Base-by-base conservation (phyloP, 257 asterid genomes). In the Handroanthus guayacan region DNA sequence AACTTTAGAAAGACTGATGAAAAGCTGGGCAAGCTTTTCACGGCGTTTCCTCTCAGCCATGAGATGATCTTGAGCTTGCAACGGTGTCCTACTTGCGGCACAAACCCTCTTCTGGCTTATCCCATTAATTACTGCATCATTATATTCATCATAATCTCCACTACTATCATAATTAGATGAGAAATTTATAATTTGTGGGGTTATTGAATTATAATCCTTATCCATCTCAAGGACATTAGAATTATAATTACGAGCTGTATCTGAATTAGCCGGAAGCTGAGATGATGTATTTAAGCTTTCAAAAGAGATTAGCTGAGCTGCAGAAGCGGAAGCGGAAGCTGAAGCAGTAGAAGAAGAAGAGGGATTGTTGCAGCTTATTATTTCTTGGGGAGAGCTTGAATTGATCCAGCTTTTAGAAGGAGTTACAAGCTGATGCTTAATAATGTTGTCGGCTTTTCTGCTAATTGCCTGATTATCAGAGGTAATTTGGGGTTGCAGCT, bases 11-110 rank as follows among this genome's bases (percentile, higher is more conserved):
- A 88, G 87, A 66, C 74, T 54, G 44, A 90, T 76, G 87, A 90
- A 90, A 51, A 88, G 91, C 17, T 86, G 86, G 18, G 80, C 78
- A 34, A 90, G n/a, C 62, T 78, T 87, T 76, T 85, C 82, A 0
- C 93, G 84, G 7, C 92, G 91, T 62, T 80, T 90, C 81, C 96
- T 88, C 82, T 90, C 93, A 2, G 92, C 84, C 47, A 81, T 6
- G 20, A 86, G 82, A 69, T 90, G 96, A n/a, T 84, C 83, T 9
- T 79, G 89, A 63, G 95, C 95, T 77, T 89, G 92, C 69, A 37
- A 37, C 1, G 84, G 78, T 41, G 69, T 84, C 71, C 91, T 75
- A 1, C 45, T 64, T 6, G 63, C 43, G 0, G 61, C 8, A 1
- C 39, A 38, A 58, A 12, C 62, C 71, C 54, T 62, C 73, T 52